Evolutionary conservation across 441 rosid genomes (phyloP), one percentile per base, ranked within the genome.

Genomic region (Mallotus repandus): DNA sequence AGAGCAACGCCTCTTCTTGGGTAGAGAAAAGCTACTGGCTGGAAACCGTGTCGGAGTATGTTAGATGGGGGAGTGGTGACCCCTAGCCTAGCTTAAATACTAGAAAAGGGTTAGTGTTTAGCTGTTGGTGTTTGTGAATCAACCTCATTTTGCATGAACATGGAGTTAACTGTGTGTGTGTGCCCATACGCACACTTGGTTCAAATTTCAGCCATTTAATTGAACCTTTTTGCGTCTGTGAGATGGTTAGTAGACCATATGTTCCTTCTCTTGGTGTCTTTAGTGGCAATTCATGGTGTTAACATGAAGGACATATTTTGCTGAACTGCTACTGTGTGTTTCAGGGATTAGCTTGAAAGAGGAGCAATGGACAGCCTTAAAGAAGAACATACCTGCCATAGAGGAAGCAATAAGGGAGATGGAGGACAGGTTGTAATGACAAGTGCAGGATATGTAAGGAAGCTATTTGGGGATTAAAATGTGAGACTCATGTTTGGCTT

Each of bases 331-430:
- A 58, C 59, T 68, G 5, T 74, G 15, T 41, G 19, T 25, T 75
- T 12, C 84, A 92, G 98, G 98, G 63, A 94, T 92, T 82, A 88
- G 97, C 79, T 82, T 94, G 85, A 88, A 91, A 2, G 92, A 84
- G 80, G 97, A 91, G 19, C 99, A 92, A 55, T 94, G 99, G 99
- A 74, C 87, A 25, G 69, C 70, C 25, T 83, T 94, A 21, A 85
- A 79, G 77, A 85, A 84, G 82, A 92, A 86, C 54, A 77, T 92
- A 49, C 82, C 94, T 52, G 89, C 89, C 53, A 83, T 94, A 57
- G 90, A 94, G 70, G 71, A 85, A 50, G 97, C 97, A 58, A 78
- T 93, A 69, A 75, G 67, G 83, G 85, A 86, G 83, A 89, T 91
- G 98, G 84, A 91, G 78, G 86, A 90, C 0, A 76, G 80, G 73